Evolutionary conservation across 1,284 basidiomycete genomes (phyloP).

Genomic region (Moniliella sp.): DNA sequence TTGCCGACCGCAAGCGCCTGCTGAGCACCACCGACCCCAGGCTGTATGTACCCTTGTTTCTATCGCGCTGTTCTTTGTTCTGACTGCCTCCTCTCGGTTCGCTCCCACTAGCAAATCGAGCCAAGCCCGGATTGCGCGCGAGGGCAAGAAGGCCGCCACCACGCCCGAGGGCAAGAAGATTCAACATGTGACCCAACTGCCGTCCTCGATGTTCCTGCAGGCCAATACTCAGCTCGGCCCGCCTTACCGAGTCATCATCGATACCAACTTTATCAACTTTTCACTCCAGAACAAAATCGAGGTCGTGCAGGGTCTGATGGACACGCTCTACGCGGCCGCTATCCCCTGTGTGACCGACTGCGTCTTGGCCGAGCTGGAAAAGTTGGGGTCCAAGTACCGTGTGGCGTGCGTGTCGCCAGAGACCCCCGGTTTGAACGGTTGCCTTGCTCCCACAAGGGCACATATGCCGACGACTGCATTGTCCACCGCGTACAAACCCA

Average conservation of each 20-base stretch:
- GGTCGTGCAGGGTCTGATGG: constrained; percentile 93
- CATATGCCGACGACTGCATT: constrained; percentile 94
- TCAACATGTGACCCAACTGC: constrained; percentile 24
- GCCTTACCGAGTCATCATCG: constrained; percentile 86
- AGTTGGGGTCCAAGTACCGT: constrained; percentile 81
- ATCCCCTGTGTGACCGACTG: constrained; percentile 97
- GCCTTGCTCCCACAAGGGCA: constrained; percentile 72
- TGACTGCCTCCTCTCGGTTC: not conserved
- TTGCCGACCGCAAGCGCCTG: constrained; percentile 80
- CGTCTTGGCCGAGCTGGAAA: constrained; percentile 91
- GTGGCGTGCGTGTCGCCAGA: constrained; percentile 84
- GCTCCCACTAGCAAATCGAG: constrained; percentile 1
- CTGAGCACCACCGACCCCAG: constrained; percentile 81
- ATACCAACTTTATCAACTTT: constrained; percentile 99
- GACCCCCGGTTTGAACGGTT: constrained; percentile 90
- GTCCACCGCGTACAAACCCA: constrained; percentile 81
- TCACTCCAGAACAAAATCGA: constrained; percentile 94
- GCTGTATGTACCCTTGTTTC: constrained; percentile 43
- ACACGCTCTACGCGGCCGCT: constrained; percentile 94
- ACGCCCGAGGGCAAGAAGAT: constrained; percentile 11
- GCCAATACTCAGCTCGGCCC: constrained; percentile 91
- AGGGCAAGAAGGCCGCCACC: constrained; percentile 34
- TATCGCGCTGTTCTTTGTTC: not conserved
- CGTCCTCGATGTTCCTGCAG: constrained; percentile 74
- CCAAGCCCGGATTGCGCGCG: constrained; percentile 37